Evolutionary conservation across 2,329 filamentous ascomycete genomes (phyloP).

Genomic region (Chrysoporthe cubensis): DNA sequence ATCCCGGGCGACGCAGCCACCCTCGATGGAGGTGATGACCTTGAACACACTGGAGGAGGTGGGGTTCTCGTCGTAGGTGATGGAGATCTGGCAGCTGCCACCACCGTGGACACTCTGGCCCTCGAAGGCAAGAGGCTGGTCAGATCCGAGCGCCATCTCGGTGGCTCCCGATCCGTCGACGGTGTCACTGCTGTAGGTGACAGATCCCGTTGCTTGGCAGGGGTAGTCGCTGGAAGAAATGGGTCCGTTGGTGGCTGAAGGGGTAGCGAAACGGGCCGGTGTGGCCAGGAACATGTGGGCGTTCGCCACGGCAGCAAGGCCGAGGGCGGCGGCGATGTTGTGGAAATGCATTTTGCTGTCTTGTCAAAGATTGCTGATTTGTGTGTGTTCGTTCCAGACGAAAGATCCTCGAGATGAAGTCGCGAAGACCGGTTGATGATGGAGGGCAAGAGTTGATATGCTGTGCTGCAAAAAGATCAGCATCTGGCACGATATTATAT

Average conservation of each 20-base stretch:
- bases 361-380: constrained; percentile 8
- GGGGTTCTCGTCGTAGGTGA: constrained; percentile 77
- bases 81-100: constrained; percentile 86
- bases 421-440: constrained; percentile 34
- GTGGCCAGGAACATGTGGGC: constrained; percentile 77
- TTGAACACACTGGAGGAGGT: constrained; percentile 74
- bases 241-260: constrained; percentile 62
- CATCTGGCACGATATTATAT: constrained; percentile 3
- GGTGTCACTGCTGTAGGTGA: constrained; percentile 38
- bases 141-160: constrained; percentile 65
- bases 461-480: constrained; percentile 22
- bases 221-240: constrained; percentile 76
- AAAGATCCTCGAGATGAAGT: constrained; percentile 32
- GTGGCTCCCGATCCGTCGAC: constrained; percentile 52
- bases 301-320: constrained; percentile 62
- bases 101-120: constrained; percentile 85
- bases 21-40: constrained; percentile 86
- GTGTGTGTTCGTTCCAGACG: constrained; percentile 46
- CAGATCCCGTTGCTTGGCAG: constrained; percentile 68
- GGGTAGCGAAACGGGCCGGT: constrained; percentile 64
- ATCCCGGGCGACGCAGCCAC: constrained; percentile 75
- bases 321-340: constrained; percentile 54
- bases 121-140: constrained; percentile 64
- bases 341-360: constrained; percentile 51
- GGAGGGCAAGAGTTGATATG: constrained; percentile 19